Evolutionary conservation across 768 basidiomycete genomes (phyloP).

Genomic region (Lactarius trivialis): DNA sequence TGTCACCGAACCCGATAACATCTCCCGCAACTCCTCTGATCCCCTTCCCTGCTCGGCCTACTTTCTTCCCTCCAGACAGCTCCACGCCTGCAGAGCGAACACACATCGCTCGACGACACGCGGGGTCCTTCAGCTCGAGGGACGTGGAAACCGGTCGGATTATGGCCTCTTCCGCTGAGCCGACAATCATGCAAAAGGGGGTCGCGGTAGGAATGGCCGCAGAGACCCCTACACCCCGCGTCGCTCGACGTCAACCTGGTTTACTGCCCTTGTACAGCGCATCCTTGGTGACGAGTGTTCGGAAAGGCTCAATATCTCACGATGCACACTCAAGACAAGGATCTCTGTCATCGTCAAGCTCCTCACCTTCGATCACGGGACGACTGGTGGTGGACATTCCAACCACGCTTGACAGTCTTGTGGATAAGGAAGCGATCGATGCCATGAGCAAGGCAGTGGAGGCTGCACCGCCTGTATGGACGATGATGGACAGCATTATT

Average conservation of each 20-base stretch:
- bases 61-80: slow-evolving; percentile 27
- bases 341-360: slow-evolving; percentile 38
- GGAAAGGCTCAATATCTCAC: slow-evolving; percentile 8
- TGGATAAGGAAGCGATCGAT: slow-evolving; percentile 73
- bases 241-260: slow-evolving; percentile 25
- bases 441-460: slow-evolving; percentile 75
- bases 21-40: slow-evolving; percentile 28
- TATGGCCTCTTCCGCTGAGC: slow-evolving; percentile 56
- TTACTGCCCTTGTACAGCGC: slow-evolving; percentile 12
- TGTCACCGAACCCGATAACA: slow-evolving; percentile 27
- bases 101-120: slow-evolving; percentile 70
- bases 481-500: slow-evolving; percentile 67
- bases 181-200: slow-evolving; percentile 39
- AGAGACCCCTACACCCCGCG: slow-evolving; percentile 27
- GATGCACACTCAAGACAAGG: slow-evolving; percentile 38
- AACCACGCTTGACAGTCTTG: slow-evolving; percentile 51
- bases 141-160: slow-evolving; percentile 86
- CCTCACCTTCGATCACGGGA: slow-evolving; percentile 34
- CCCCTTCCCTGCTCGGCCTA: slow-evolving; percentile 10
- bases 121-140: slow-evolving; percentile 91
- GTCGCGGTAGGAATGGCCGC: slow-evolving; percentile 30
- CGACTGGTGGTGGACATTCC: slow-evolving; percentile 42
- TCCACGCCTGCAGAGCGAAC: slow-evolving; percentile 24
- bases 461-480: slow-evolving; percentile 76
- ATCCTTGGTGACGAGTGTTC: background rate